Base-by-base conservation (phyloP, 2,329 filamentous ascomycete species). In the Fusarium tanahbumbuense region DNA sequence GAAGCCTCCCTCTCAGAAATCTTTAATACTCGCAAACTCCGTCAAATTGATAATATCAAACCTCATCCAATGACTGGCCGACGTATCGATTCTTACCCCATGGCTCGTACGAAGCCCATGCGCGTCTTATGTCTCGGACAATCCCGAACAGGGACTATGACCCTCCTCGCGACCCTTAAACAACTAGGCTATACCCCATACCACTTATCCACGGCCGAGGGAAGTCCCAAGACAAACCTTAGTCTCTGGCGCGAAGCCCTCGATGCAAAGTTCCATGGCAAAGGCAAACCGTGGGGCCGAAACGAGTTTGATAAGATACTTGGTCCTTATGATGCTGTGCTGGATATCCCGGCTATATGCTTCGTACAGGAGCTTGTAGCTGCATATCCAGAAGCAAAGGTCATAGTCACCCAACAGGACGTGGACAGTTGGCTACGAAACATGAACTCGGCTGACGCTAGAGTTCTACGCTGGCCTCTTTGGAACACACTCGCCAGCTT, bases 191-290 rank as follows among this genome's bases (percentile, higher is more conserved):
- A 71, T 22, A 68, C 56, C 0, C 67, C 70, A 6, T 72, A 72
- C 25, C 62, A 70, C 16, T 52, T 71, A 50, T 59, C 56, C 23
- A 18, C 54, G 1, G 56, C 70, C 12, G 44, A 65, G 5, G 44
- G 53, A 2, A 60, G 54, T 15, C 56, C 62, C 28, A 67, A 61
- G 20, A 56, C 50, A 3, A 72, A 67, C 6, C 44, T 65, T 5
- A 20, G 20, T 10, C 53, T 72, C 13, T 72, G 70, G 70, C 61
- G 62, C 9, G 70, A 72, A 44, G 70, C 70, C 3, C 70, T 72
- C 10, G 58, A 72, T 9, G 66, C 70, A 18, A 72, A 72, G 20
- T 72, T 61, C 23, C 12, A 72, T 2, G 56, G 53, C 15, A 61
- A 52, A 13, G 66, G 69, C 3, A 68, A 61, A 32, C 53, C 28